phyloP scores from a whole-genome alignment of 805 yeast species.

The Millerago galiae region DNA sequence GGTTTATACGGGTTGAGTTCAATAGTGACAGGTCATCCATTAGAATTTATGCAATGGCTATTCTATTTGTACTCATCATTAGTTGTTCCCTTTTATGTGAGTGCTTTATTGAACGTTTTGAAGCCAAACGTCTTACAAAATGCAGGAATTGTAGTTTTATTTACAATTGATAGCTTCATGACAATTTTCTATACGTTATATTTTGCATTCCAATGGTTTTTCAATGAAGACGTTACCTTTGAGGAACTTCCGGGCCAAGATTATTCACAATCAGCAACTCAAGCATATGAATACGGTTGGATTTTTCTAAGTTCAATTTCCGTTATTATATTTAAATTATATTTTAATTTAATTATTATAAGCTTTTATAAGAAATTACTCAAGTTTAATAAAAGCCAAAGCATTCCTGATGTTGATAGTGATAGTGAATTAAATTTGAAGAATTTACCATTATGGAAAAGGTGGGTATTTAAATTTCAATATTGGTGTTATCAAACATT shows the following conservation, averaged over 20 bases:
- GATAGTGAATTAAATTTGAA: slow-evolving; percentile 32
- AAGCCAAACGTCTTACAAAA: slow-evolving; percentile 53
- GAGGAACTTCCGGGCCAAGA: slow-evolving; percentile 21
- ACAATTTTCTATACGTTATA: slow-evolving; percentile 66
- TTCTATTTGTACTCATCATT: slow-evolving; percentile 61
- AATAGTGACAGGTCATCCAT: slow-evolving; percentile 82
- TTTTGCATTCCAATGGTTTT: slow-evolving; percentile 74
- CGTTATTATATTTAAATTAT: slow-evolving; percentile 44
- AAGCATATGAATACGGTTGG: slow-evolving; percentile 48
- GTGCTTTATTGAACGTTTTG: slow-evolving; percentile 47
- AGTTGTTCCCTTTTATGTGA: slow-evolving; percentile 56
- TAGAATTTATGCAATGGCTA: slow-evolving; percentile 76
- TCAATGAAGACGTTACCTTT: slow-evolving; percentile 33
- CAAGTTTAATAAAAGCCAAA: slow-evolving; percentile 36
- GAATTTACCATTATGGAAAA: slow-evolving; percentile 22
- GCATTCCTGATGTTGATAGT: slow-evolving; percentile 25
- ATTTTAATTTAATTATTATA: slow-evolving; percentile 52
- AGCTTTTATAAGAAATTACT: slow-evolving; percentile 56
- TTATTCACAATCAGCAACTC: slow-evolving; percentile 49
- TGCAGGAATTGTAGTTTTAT: slow-evolving; percentile 58
- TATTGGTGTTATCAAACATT: slow-evolving; percentile 25
- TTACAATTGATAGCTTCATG: slow-evolving; percentile 57
- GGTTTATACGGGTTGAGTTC: slow-evolving; percentile 86
- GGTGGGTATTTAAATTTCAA: slow-evolving; percentile 27
- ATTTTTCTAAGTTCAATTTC: slow-evolving; percentile 45